phyloP scores from a whole-genome alignment of 805 yeast genomes.

The Ogataea minuta region DNA sequence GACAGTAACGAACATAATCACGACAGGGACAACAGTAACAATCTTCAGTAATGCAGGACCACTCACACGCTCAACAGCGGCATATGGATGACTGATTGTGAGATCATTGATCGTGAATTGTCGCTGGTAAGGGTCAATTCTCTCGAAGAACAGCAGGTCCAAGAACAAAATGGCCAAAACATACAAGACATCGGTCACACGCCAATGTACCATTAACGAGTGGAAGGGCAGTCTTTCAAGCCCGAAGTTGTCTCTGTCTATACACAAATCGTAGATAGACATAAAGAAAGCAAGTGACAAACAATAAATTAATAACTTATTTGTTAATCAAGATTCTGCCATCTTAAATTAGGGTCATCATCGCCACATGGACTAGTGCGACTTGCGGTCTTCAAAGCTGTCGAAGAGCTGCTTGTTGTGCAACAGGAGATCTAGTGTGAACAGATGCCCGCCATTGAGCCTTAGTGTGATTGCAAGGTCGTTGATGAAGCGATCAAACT shows the following conservation, averaged over 20 bases:
- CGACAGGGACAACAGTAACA: conserved; percentile 50
- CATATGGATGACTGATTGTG: conserved; percentile 78
- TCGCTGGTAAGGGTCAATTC: conserved; percentile 64
- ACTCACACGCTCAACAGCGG: conserved; percentile 70
- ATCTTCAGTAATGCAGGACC: conserved; percentile 51
- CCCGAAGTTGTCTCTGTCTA: conserved; percentile 32
- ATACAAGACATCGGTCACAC: conserved; percentile 27
- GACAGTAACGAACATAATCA: conserved; percentile 34
- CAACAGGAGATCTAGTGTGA: conserved; percentile 54
- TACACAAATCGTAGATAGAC: conserved; percentile 12
- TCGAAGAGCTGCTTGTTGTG: conserved; percentile 50
- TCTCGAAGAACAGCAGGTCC: conserved; percentile 29
- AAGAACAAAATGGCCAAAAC: conserved; percentile 19
- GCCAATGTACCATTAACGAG: conserved; percentile 25
- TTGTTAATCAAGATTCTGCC: conserved; percentile 1
- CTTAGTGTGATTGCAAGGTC: conserved; percentile 43
- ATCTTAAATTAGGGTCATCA: conserved; percentile 1
- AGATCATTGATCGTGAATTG: conserved; percentile 75
- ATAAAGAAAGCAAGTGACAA: neutral
- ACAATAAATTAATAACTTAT: neutral
- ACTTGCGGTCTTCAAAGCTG: conserved; percentile 34
- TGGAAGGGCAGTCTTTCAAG: conserved; percentile 21
- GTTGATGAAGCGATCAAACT: conserved; percentile 36
- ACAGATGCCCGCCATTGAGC: conserved; percentile 58
- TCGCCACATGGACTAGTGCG: conserved; percentile 1